Base-by-base conservation (phyloP, 169 alveolate genomes). In the Eimeria maxima region DNA sequence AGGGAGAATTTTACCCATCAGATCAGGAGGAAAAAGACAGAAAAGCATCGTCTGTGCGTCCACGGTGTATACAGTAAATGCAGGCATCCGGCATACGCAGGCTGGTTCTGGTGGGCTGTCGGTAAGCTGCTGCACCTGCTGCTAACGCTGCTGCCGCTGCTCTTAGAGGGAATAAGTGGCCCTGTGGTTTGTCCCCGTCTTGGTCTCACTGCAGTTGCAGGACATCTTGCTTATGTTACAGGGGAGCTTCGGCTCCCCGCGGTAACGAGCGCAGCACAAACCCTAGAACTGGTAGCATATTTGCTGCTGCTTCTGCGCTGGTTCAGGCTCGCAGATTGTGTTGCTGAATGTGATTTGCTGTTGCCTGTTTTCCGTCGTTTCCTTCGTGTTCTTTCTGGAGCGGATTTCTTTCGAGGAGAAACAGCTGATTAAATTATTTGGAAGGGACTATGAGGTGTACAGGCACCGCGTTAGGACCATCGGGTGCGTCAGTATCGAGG, bases 61-160 rank as follows among this genome's bases (percentile, higher is more conserved):
- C 90, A 38, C 16, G 96, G 96, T 53, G 69, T 93, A 13, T 91
- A 91, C 87, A 92, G 92, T 11, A 18, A 63, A 22, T 63, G 67
- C 76, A 27, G 96, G 29, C 97, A 90, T 84, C 96, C 97, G 4
- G 96, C 95, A 7, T 95, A 95, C 50, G 81, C 96, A 7, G 97
- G 97, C 38, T 80, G 90, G 88, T 95, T 95, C 84, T 95, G 90
- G 91, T 95, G 97, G 97, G 95, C 95, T 2, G 95, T 95, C 13
- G 97, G 97, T 95, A 57, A 47, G 97, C 63, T 53, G 44, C 47
- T 71, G 42, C 42, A 33, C 42, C 57, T 38, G 60, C 76, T 63
- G 60, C 69, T 86, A 27, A 33, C 24, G 47, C 42, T 86, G 47
- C 57, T 60, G n/a, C 53, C 7, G 38, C 69, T n/a, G 47, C 27